Evolutionary conservation across 73 alveolate species (phyloP).

Genomic region (Paramecium tetraurelia): DNA sequence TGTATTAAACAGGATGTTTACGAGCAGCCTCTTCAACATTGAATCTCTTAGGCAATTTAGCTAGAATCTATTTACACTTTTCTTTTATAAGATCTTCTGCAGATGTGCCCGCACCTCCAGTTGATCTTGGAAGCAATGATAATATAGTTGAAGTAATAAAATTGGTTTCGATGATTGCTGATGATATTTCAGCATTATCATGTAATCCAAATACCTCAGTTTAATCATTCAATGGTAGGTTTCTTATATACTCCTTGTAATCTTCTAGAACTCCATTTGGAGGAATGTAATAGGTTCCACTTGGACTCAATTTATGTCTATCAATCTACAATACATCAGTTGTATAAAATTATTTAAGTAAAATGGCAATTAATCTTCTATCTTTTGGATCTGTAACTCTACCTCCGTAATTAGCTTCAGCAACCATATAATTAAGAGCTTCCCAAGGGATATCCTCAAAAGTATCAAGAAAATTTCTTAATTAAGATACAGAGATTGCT

Average conservation of each 20-base stretch:
- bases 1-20: slow-evolving; percentile 94
- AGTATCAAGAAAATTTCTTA: slow-evolving; percentile 86
- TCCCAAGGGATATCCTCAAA: slow-evolving; percentile 97
- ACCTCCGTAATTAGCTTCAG: slow-evolving; percentile 99
- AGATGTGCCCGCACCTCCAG: slow-evolving; percentile 93
- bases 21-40: slow-evolving; percentile 92
- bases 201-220: slow-evolving; percentile 99
- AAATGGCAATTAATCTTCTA: slow-evolving; percentile 87
- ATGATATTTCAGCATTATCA: slow-evolving; percentile 99
- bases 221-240: slow-evolving; percentile 86
- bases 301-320: slow-evolving; percentile 73
- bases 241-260: slow-evolving; percentile 86
- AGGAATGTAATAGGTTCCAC: slow-evolving; percentile 89
- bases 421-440: slow-evolving; percentile 99
- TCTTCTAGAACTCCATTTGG: slow-evolving; percentile 82
- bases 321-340: slow-evolving; percentile 89
- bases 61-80: slow-evolving; percentile 83
- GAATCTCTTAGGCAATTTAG: slow-evolving; percentile 89
- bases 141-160: slow-evolving; percentile 83
- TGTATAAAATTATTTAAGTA: slow-evolving; percentile 92
- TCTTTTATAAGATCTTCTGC: slow-evolving; percentile 94
- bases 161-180: slow-evolving; percentile 97
- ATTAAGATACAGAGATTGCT: slow-evolving; percentile 88
- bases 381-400: slow-evolving; percentile 99
- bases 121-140: slow-evolving; percentile 92